Evolutionary conservation across 495 filamentous ascomycete genomes (phyloP).

Genomic region (Penicillium turbatum): DNA sequence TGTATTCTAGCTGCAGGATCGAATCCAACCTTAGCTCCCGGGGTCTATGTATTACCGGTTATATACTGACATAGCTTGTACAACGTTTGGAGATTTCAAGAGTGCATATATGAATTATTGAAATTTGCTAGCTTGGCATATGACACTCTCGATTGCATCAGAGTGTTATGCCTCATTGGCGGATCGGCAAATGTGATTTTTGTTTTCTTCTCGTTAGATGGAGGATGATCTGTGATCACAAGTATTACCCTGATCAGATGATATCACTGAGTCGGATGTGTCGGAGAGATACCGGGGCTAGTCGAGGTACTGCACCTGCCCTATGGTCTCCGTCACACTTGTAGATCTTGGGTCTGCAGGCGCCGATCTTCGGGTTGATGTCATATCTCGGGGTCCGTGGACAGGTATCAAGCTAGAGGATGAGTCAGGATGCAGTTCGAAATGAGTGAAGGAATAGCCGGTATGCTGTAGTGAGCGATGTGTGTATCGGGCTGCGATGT

Average conservation of each 20-base stretch:
- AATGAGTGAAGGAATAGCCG: background rate
- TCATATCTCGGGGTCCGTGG: background rate
- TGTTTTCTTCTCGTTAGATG: background rate
- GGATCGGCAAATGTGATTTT: background rate
- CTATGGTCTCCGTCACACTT: background rate
- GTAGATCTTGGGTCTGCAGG: background rate
- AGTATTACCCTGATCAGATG: background rate
- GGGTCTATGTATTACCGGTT: background rate
- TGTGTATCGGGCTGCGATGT: background rate
- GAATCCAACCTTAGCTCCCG: background rate
- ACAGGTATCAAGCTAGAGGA: background rate
- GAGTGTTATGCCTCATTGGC: background rate
- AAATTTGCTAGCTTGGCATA: background rate
- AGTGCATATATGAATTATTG: background rate
- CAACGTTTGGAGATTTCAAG: background rate
- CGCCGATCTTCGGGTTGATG: background rate
- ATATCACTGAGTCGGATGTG: background rate
- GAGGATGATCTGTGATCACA: background rate
- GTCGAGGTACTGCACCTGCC: background rate
- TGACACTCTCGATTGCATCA: background rate
- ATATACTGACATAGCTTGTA: background rate
- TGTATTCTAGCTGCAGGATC: background rate
- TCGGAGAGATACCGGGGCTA: background rate
- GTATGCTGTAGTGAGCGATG: background rate
- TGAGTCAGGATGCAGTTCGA: background rate